These are phyloP conservation scores for Pleurozium schreberi DNA, from an alignment of 225 moss, liverwort and hornwort species.

Conservation along the genomic window DNA sequence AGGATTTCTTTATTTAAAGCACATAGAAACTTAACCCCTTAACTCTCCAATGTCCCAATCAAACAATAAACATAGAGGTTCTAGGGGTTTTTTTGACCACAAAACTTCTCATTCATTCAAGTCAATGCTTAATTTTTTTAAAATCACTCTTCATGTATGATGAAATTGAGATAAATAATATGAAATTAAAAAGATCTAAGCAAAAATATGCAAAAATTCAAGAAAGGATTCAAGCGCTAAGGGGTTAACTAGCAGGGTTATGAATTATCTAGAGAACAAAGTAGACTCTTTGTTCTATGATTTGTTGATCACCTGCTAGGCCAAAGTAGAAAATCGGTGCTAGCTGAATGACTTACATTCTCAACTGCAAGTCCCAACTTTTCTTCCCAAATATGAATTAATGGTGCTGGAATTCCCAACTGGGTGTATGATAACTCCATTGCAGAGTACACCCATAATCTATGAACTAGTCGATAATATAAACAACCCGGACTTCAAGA, in stretches of 20 bases:
- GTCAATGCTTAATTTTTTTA: not conserved
- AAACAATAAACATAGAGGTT: accelerated
- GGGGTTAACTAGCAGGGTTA: not conserved
- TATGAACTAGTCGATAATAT: not conserved
- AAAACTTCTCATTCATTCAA: not conserved
- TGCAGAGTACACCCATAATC: not conserved
- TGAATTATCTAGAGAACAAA: not conserved
- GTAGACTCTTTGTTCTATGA: not conserved
- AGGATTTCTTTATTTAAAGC: not conserved
- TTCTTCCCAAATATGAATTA: not conserved
- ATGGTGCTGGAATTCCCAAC: not conserved
- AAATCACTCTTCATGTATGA: not conserved
- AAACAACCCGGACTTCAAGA: not conserved
- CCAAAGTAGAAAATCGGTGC: not conserved
- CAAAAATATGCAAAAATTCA: not conserved
- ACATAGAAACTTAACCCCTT: not conserved
- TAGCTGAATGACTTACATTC: not conserved
- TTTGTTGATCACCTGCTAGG: not conserved
- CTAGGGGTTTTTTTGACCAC: accelerated
- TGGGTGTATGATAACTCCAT: not conserved
- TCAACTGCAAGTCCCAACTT: not conserved
- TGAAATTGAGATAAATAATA: not conserved
- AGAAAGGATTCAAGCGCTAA: not conserved
- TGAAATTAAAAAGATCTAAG: not conserved
- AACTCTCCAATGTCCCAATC: accelerated